phyloP scores from a whole-genome alignment of 2,329 filamentous ascomycete genomes.

The Monilinia polystroma region DNA sequence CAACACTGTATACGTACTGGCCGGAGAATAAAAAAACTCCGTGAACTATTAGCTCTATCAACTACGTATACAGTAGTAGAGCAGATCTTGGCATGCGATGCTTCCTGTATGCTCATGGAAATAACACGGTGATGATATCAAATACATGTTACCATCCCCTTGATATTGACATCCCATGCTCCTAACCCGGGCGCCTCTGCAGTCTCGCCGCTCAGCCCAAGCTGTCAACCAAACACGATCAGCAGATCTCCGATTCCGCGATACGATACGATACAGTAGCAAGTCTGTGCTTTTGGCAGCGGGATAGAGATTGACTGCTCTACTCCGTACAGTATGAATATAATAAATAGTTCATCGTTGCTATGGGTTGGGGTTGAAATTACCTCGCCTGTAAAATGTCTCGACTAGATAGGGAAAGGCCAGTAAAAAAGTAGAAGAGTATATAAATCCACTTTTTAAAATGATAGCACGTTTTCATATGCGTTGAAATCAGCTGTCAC shows the following conservation, averaged over 20 bases:
- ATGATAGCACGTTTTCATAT: not conserved
- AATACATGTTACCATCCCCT: not conserved
- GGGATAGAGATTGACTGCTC: not conserved
- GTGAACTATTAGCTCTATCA: no score
- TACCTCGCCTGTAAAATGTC: not conserved
- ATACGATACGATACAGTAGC: no score
- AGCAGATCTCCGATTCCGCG: not conserved
- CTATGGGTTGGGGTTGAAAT: not conserved
- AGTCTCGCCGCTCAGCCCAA: not conserved
- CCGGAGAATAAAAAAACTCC: no score
- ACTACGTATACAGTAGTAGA: no score
- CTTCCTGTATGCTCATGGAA: no score
- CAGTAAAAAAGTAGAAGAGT: not conserved
- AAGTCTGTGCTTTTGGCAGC: slow-evolving; percentile 3
- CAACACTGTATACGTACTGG: no score
- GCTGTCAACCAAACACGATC: not conserved
- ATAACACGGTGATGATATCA: not conserved
- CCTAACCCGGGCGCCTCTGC: not conserved
- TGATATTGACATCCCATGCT: not conserved
- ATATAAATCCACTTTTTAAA: slow-evolving; percentile 6
- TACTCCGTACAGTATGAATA: not conserved
- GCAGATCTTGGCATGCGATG: no score
- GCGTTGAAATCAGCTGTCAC: slow-evolving; percentile 12
- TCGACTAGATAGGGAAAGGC: not conserved
- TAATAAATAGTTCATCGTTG: not conserved